Evolutionary conservation across 345 rosid species (phyloP).

Genomic region (Eutrema japonicum): DNA sequence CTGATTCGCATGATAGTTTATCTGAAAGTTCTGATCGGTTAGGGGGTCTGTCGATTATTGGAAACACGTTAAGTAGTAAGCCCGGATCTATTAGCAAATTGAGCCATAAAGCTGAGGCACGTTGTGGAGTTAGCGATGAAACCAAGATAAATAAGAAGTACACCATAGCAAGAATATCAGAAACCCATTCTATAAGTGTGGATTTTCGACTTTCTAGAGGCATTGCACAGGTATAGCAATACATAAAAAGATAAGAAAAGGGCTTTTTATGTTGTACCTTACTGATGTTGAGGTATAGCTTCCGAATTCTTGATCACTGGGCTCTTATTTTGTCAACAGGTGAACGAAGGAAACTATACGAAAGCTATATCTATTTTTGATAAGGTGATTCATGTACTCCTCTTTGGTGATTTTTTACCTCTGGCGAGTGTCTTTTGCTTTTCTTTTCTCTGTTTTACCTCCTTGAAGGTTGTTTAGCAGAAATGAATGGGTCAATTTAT

Average conservation of each 20-base stretch:
- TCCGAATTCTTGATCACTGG: conserved; percentile 25
- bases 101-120: conserved; percentile 44
- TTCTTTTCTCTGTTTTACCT: conserved; percentile 8
- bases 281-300: conserved; percentile 21
- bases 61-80: conserved; percentile 49
- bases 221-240: conserved; percentile 76
- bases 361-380: conserved; percentile 87
- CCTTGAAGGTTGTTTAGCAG: conserved; percentile 10
- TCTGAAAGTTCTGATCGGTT: conserved; percentile 47
- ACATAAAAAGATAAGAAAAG: not conserved
- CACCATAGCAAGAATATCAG: conserved; percentile 68
- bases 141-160: conserved; percentile 61
- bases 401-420: conserved; percentile 27
- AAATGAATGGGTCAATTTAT: not conserved
- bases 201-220: conserved; percentile 97
- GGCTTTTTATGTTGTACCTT: conserved; percentile 6
- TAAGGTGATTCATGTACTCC: conserved; percentile 57
- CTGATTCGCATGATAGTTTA: conserved; percentile 45
- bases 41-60: conserved; percentile 47
- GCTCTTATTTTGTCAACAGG: conserved; percentile 55
- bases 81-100: conserved; percentile 52
- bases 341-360: conserved; percentile 92
- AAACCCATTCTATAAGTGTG: conserved; percentile 77
- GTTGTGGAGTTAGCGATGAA: conserved; percentile 51
- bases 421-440: conserved; percentile 8